Conservation (phyloP, 1,284 basidiomycete genomes). For the Sanghuangporus sanghuang region DNA sequence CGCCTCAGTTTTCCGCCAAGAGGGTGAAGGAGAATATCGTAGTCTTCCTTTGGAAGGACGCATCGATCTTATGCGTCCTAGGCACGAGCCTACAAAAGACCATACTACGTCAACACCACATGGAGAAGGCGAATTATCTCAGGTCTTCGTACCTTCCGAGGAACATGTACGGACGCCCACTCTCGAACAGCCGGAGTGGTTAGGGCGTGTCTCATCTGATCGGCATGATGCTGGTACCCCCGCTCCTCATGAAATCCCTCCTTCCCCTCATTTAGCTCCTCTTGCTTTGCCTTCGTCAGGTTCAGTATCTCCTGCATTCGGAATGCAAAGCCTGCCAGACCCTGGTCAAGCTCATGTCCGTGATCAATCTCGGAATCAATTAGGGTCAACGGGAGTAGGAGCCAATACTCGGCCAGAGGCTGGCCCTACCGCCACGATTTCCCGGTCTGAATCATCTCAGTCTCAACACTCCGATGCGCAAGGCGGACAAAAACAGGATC, state of each 20-base stretch:
- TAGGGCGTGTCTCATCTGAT: conserved; percentile 23
- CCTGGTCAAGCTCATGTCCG: background rate
- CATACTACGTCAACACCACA: background rate
- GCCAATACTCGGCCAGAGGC: background rate
- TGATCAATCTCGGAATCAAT: background rate
- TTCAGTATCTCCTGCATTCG: background rate
- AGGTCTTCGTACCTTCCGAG: background rate
- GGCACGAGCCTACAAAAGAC: conserved; percentile 32
- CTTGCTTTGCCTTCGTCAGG: conserved; percentile 1
- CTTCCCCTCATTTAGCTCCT: conserved; percentile 34
- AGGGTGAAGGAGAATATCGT: conserved; percentile 65
- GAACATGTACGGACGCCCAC: conserved; percentile 25
- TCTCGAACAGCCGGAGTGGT: conserved; percentile 20
- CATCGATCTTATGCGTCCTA: conserved; percentile 75
- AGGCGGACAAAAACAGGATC: background rate
- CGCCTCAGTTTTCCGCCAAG: conserved; percentile 19
- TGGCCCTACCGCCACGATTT: background rate
- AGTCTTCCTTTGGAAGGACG: conserved; percentile 83
- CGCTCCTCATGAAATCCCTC: conserved; percentile 46
- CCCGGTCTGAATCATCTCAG: background rate
- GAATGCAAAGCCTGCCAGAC: background rate
- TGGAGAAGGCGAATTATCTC: conserved; percentile 18
- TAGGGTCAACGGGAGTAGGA: background rate
- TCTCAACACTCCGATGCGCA: background rate
- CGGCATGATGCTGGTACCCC: conserved; percentile 49